phyloP scores from a whole-genome alignment of 2,329 filamentous ascomycete species.

The Fusarium ramigenum region DNA sequence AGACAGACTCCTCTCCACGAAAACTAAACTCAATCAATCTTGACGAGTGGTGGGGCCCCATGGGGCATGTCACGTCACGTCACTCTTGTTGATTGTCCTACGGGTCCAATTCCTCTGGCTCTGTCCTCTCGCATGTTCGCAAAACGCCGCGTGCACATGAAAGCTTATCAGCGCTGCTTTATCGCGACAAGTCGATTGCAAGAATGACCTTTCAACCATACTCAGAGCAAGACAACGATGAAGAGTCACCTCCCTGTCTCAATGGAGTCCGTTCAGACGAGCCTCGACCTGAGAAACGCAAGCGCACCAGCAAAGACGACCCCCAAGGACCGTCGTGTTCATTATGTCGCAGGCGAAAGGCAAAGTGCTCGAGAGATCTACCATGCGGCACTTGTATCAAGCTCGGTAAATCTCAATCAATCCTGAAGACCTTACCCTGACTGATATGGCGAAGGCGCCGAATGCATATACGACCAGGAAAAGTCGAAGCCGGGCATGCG shows the following conservation, averaged over 20 bases:
- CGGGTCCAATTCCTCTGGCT: no score
- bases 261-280: not conserved
- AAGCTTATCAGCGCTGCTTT: not conserved
- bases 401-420: not conserved
- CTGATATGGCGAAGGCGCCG: conserved; percentile 18
- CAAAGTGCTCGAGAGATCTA: not conserved
- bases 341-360: not conserved
- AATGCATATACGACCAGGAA: conserved; percentile 49
- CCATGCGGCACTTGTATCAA: not conserved
- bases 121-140: no score
- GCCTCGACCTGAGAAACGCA: not conserved
- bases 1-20: not conserved
- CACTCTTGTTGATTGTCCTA: no score
- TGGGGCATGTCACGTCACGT: no score
- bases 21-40: not conserved
- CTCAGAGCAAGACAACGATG: not conserved
- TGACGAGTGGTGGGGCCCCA: no score
- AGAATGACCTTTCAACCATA: not conserved
- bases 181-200: not conserved
- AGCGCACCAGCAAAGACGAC: not conserved
- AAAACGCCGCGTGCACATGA: no score
- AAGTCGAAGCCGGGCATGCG: conserved; percentile 48
- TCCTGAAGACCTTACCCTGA: fast-evolving
- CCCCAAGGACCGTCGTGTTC: not conserved
- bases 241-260: not conserved